Evolutionary conservation across 2,329 filamentous ascomycete genomes (phyloP).

Genomic region (Drechslera avenae): DNA sequence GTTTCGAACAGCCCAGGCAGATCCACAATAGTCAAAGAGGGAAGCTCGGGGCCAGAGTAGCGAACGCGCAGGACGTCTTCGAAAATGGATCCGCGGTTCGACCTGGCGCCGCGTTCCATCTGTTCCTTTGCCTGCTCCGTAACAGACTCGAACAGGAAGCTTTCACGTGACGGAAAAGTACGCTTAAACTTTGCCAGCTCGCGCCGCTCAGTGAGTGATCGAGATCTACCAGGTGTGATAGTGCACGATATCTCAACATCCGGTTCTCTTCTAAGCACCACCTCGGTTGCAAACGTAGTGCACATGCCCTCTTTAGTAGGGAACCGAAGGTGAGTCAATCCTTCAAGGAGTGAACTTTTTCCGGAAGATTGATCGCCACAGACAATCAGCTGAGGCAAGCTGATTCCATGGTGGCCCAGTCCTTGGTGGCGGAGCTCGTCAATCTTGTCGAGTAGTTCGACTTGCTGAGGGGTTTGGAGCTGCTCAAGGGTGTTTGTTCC

Average conservation of each 20-base stretch:
- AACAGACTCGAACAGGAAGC: slow-evolving; percentile 50
- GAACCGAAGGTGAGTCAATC: slow-evolving; percentile 61
- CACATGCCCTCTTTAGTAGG: slow-evolving; percentile 61
- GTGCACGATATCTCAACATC: slow-evolving; percentile 51
- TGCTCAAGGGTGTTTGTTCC: slow-evolving; percentile 26
- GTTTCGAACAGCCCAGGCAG: slow-evolving; percentile 61
- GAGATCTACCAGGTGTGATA: slow-evolving; percentile 41
- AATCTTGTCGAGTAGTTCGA: slow-evolving; percentile 59
- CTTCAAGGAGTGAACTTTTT: slow-evolving; percentile 40
- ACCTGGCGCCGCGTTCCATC: slow-evolving; percentile 46
- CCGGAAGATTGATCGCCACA: slow-evolving; percentile 40
- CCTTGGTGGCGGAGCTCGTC: slow-evolving; percentile 52
- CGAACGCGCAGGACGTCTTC: slow-evolving; percentile 38
- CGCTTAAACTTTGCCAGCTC: slow-evolving; percentile 26
- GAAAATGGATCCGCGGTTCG: slow-evolving; percentile 15
- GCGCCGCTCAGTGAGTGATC: slow-evolving; percentile 15
- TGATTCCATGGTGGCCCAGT: slow-evolving; percentile 39
- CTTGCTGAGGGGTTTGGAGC: slow-evolving; percentile 35
- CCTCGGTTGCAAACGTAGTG: slow-evolving; percentile 66
- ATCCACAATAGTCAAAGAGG: slow-evolving; percentile 61
- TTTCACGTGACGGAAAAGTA: slow-evolving; percentile 24
- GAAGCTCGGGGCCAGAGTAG: slow-evolving; percentile 40
- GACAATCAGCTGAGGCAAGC: slow-evolving; percentile 39
- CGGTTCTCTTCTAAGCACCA: slow-evolving; percentile 56
- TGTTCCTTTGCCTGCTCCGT: slow-evolving; percentile 58